Base-by-base conservation (phyloP, 331 rosid species). In the Malus hybrid region DNA sequence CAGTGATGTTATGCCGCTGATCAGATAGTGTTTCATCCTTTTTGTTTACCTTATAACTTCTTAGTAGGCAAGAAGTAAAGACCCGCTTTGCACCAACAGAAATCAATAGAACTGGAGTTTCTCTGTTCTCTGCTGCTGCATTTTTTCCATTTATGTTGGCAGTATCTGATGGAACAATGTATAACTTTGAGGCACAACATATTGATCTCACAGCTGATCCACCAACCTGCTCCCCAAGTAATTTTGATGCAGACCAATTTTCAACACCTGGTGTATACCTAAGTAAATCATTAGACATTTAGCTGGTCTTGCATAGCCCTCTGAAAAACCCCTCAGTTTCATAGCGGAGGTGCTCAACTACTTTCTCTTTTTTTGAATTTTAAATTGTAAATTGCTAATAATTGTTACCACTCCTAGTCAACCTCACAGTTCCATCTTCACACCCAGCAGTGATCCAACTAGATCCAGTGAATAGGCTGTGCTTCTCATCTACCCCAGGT, bases 1-100 rank as follows among this genome's bases (percentile, higher is more conserved):
- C 89, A 70, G 71, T 70, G 65, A 69, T 79, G 77, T 70, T 59
- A 71, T 83, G 65, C 50, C 79, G 87, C 46, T 9, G 46, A 39
- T 9, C 46, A 39, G 12, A 39, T 39, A 9, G 0, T 39, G 46
- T 39, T 60, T 72, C 82, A 67, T 80, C 87, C 72, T 82, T 84
- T 67, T 80, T 73, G 77, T 78, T 83, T 57, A 31, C 69, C 67
- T 75, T 80, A 80, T 80, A 79, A 78, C 50, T 81, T 85, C 90
- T 91, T 62, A 87, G 89, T 50, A 92, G 79, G 97, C 99, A 94
- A 78, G 93, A 86, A 77, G 99, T 94, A 75, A 92, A 81, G 50
- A 94, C 99, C 64, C 96, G 96, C 87, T 92, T 92, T 48, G 99
- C 99, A 86, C 97, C 99, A 65, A 91, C 93, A 65, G 99, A 94